Evolutionary conservation across 345 rosid species (phyloP).

Genomic region (Salix caprea): DNA sequence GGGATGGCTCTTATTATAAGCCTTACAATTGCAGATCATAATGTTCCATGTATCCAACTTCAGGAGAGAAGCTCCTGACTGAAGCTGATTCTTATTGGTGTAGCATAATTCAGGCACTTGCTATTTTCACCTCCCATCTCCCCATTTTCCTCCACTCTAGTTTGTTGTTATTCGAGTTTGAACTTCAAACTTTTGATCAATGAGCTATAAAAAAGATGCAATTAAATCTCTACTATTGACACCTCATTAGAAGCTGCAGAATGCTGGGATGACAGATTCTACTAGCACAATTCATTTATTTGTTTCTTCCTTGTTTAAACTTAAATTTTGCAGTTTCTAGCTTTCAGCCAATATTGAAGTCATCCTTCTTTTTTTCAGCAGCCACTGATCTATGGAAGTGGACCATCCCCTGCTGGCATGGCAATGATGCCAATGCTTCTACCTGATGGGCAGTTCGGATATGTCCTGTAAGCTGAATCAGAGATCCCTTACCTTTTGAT

Average conservation of each 20-base stretch:
- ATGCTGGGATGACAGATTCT: constrained; percentile 2
- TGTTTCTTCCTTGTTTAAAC: background rate
- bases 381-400: constrained; percentile 84
- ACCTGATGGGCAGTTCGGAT: constrained; percentile 92
- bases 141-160: background rate
- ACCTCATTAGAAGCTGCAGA: background rate
- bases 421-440: constrained; percentile 96
- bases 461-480: constrained; percentile 64
- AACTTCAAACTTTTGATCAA: background rate
- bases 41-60: background rate
- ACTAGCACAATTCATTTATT: background rate
- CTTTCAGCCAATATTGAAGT: constrained; percentile 10
- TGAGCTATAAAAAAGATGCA: background rate
- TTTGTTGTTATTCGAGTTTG: background rate
- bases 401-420: constrained; percentile 71
- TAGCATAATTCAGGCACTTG: background rate
- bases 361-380: constrained; percentile 28
- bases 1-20: background rate
- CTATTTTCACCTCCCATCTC: background rate
- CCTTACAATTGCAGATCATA: background rate
- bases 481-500: background rate
- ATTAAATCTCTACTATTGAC: background rate
- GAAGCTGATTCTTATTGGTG: background rate
- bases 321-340: background rate
- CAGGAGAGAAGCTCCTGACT: background rate